Base-by-base conservation (phyloP, 371 early-diverging fungal genomes). In the Furculomyces boomerangus region DNA sequence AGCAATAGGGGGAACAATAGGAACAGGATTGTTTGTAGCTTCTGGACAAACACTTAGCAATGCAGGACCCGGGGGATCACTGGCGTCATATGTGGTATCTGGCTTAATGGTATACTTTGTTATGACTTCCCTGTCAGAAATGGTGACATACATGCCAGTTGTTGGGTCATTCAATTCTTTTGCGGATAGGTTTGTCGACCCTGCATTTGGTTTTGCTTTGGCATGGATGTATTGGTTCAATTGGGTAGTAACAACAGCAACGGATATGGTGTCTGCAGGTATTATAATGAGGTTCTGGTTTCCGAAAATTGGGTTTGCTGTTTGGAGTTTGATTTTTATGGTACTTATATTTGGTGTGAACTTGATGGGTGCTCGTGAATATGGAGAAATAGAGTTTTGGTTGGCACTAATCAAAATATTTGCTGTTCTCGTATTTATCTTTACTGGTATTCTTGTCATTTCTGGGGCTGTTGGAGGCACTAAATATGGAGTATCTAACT, bases 21-120 rank as follows among this genome's bases (percentile, higher is more conserved):
- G 85, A 54, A 90, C 89, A 30, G 91, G 91, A 45, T 70, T 90
- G n/a, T 90, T 89, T 67, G 71, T 90, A 53, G 85, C 79, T 30
- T 84, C 86, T 52, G 91, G 91, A 30, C 59, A 70, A 16, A 77
- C 83, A 10, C 77, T 90, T 46, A 71, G 77, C 1, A 62, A 62
- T 3, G 89, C 84, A 22, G 91, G 91, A 7, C 87, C 90, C 22
- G 83, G 76, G 14, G 87, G 90, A 50, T 76, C 81, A 3, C 63
- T 86, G 57, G 66, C 85, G 2, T 84, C 80, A 28, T 90, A 81
- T 49, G 58, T 58, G 25, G 57, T 80, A 46, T 78, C 84, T n/a
- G 87, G 87, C 53, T 60, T 79, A n/a, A 74, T 86, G 73, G 87
- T 91, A 2, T 90, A 75, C 53, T 83, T 78, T 55, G 77, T 88